These are phyloP conservation scores for Bjerkandera adusta DNA, from an alignment of 1,284 basidiomycete species.

Conservation along the genomic window DNA sequence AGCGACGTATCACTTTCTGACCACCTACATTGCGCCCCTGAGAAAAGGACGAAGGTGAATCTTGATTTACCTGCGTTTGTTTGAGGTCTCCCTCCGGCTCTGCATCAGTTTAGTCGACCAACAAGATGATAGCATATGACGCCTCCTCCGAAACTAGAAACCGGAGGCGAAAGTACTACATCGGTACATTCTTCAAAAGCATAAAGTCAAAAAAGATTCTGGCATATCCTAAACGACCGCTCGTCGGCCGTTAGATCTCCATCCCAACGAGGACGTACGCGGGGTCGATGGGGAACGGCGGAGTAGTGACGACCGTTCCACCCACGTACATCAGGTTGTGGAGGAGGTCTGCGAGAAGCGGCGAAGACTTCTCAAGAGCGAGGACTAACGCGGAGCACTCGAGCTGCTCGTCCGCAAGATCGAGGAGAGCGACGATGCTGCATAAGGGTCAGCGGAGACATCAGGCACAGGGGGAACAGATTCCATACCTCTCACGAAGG, in stretches of 20 bases:
- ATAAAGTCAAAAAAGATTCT: no score
- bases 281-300: slow-evolving; percentile 67
- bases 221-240: no score
- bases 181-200: no score
- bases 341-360: slow-evolving; percentile 57
- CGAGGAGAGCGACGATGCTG: slow-evolving; percentile 79
- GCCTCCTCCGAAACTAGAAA: no score
- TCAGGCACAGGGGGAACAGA: slow-evolving; percentile 4
- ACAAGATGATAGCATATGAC: no score
- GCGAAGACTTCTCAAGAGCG: slow-evolving; percentile 60
- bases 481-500: slow-evolving; percentile 70
- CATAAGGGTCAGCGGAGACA: slow-evolving; percentile 8
- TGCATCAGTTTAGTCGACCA: no score
- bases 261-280: slow-evolving; percentile 75
- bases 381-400: slow-evolving; percentile 77
- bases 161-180: no score
- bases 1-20: no score
- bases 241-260: slow-evolving; percentile 51
- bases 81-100: no score
- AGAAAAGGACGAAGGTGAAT: no score
- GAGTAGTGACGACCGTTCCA: slow-evolving; percentile 72
- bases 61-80: no score
- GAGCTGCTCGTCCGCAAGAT: slow-evolving; percentile 77
- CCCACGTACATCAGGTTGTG: slow-evolving; percentile 85
- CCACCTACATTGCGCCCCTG: no score